These are phyloP conservation scores for Acidiella bohemica DNA, from an alignment of 495 filamentous ascomycete genomes.

Conservation along the genomic window DNA sequence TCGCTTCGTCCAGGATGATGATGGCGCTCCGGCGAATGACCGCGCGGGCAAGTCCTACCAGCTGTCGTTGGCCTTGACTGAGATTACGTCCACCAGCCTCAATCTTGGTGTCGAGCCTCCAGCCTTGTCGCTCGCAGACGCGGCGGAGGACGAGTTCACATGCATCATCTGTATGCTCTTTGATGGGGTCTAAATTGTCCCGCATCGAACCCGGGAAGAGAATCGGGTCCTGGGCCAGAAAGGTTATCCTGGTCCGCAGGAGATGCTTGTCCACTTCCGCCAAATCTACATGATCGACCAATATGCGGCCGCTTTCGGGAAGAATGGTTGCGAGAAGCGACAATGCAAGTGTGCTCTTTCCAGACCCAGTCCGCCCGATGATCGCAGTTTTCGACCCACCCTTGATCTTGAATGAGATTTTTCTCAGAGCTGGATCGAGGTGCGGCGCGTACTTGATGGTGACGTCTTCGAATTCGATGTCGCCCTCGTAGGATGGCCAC, in stretches of 20 bases:
- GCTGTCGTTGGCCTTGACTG: constrained; percentile 48
- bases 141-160: constrained; percentile 38
- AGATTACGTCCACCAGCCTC: constrained; percentile 47
- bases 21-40: constrained; percentile 45
- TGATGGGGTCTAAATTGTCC: constrained; percentile 40
- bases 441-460: constrained; percentile 66
- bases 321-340: constrained; percentile 43
- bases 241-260: constrained; percentile 45
- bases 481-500: constrained; percentile 58
- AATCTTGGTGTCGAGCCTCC: constrained; percentile 41
- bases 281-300: constrained; percentile 48
- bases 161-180: constrained; percentile 34
- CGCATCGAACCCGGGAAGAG: constrained; percentile 50
- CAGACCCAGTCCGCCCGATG: constrained; percentile 50
- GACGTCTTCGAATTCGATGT: constrained; percentile 61
- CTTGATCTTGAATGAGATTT: constrained; percentile 54
- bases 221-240: constrained; percentile 52
- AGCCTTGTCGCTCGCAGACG: constrained; percentile 39
- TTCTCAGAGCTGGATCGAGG: constrained; percentile 51
- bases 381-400: constrained; percentile 56
- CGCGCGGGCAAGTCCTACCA: constrained; percentile 46
- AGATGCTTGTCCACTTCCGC: constrained; percentile 45
- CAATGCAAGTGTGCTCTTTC: constrained; percentile 55
- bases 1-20: constrained; percentile 65
- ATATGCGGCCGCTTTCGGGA: constrained; percentile 41